Conservation (phyloP, 768 basidiomycete genomes). For the Rhodotorula kratochvilovae region DNA sequence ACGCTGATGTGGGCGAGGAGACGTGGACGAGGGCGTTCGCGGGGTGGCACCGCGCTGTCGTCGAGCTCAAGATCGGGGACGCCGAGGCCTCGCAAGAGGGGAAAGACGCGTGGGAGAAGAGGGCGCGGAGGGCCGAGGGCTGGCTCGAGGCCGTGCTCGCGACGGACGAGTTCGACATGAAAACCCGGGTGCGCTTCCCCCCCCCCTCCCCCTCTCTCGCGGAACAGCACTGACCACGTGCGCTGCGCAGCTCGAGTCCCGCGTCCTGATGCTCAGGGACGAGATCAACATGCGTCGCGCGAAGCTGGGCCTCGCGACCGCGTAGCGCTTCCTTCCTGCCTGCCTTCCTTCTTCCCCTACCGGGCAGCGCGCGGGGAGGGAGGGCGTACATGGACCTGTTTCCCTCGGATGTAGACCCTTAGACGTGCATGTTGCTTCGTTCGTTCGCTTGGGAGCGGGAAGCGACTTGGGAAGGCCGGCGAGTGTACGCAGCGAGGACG, state of each 20-base stretch:
- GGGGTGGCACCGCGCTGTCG: constrained; percentile 13
- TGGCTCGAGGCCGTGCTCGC: constrained; percentile 11
- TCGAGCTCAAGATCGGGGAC: neutral
- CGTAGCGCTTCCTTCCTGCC: too few relatives aligned
- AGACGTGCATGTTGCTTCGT: too few relatives aligned
- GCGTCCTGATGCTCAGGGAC: constrained; percentile 21
- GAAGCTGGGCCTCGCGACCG: constrained; percentile 9
- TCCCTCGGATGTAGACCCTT: too few relatives aligned
- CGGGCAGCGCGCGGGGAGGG: too few relatives aligned
- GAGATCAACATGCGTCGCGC: constrained; percentile 17
- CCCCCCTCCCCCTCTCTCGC: neutral
- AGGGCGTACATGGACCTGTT: too few relatives aligned
- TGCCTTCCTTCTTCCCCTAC: too few relatives aligned
- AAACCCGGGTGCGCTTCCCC: constrained; percentile 10
- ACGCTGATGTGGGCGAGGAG: constrained; percentile 14
- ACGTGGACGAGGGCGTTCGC: constrained; percentile 28
- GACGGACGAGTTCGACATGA: constrained; percentile 21
- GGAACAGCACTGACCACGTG: neutral
- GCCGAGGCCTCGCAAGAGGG: neutral
- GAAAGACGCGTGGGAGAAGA: constrained; percentile 5
- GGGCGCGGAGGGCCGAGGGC: constrained; percentile 6
- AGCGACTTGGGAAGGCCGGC: too few relatives aligned
- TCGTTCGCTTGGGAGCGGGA: too few relatives aligned
- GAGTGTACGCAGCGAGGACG: too few relatives aligned
- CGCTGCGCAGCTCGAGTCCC: constrained; percentile 10